Evolutionary conservation across 768 basidiomycete species (phyloP), one percentile per base, ranked within the genome.

Genomic region (Tulasnella sp.): DNA sequence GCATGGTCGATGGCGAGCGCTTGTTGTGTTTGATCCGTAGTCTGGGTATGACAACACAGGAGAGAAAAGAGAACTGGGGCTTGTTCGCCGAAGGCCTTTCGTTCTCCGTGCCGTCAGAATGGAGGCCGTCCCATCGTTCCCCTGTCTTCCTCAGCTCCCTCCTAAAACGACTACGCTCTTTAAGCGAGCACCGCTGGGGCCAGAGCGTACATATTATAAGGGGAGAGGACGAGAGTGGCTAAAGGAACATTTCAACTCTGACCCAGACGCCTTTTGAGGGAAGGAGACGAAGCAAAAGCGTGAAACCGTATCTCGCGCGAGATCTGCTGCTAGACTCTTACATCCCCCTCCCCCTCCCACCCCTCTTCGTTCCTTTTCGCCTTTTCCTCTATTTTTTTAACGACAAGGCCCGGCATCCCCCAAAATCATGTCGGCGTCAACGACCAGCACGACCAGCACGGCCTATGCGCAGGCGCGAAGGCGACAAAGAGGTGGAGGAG

Each of bases 391-490:
- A 14, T 68, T 29, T 71, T 34, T 39, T 71, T 71, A 71, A 14
- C 25, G 25, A 29, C 70, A 31, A 67, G 38, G 42, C 70, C 29
- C 49, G 49, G n/a, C 49, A 39, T n/a, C 70, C 36, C 70, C 15
- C 37, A 71, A 42, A 37, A 42, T n/a, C 39, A 73, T 73, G 72
- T 42, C 42, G 29, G 49, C 72, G 72, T 45, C 42, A 36, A 36
- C 72, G 49, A 49, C 49, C 49, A 49, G 25, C 39, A 40, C 39
- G 72, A 73, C 72, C n/a, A 49, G 49, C 34, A 36, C 39, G 40
- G 39, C 74, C 49, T 75, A 75, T 67, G 74, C 74, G 36, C 67
- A 75, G 54, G 74, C 64, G 38, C 52, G 64, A 22, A 37, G 74
- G 49, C 67, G 74, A 49, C 72, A 39, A 14, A 49, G 49, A 49